These are phyloP conservation scores for Begonia peltatifolia DNA, from an alignment of 306 rosid species.

Conservation along the genomic window DNA sequence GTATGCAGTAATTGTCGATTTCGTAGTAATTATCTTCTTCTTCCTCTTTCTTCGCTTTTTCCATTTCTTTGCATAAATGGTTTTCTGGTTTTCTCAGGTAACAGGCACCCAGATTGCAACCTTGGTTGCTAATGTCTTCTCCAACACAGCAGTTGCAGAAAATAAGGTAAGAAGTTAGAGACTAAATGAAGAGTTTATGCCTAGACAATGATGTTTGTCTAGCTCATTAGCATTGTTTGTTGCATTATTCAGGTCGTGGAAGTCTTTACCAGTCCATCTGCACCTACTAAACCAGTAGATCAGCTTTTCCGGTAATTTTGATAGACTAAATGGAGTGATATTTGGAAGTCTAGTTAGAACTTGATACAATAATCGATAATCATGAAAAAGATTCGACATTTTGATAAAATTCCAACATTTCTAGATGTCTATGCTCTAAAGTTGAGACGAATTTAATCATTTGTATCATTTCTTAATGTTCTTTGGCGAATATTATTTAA, in stretches of 20 bases:
- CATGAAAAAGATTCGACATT: too few species aligned
- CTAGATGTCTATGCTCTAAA: too few species aligned
- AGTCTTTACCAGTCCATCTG: conserved; percentile 56
- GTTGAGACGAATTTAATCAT: too few species aligned
- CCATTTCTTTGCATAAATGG: not conserved
- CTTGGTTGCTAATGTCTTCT: conserved; percentile 74
- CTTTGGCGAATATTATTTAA: too few species aligned
- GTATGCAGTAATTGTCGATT: conserved; percentile 55
- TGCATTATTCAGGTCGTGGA: conserved; percentile 46
- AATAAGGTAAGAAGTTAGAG: conserved; percentile 49
- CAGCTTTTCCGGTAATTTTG: conserved; percentile 62
- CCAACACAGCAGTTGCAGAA: conserved; percentile 81
- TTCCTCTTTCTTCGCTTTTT: not conserved
- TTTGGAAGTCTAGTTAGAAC: too few species aligned
- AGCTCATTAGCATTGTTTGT: not conserved
- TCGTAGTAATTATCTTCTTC: conserved; percentile 9
- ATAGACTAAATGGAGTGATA: too few species aligned
- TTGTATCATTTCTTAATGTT: too few species aligned
- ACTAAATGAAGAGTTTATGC: not conserved
- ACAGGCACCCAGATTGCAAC: conserved; percentile 69
- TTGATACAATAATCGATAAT: too few species aligned
- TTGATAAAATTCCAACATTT: too few species aligned
- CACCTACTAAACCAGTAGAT: conserved; percentile 48
- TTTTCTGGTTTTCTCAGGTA: conserved; percentile 29
- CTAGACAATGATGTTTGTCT: not conserved